Evolutionary conservation across 768 basidiomycete genomes (phyloP).

Genomic region (Crucibulum laeve): DNA sequence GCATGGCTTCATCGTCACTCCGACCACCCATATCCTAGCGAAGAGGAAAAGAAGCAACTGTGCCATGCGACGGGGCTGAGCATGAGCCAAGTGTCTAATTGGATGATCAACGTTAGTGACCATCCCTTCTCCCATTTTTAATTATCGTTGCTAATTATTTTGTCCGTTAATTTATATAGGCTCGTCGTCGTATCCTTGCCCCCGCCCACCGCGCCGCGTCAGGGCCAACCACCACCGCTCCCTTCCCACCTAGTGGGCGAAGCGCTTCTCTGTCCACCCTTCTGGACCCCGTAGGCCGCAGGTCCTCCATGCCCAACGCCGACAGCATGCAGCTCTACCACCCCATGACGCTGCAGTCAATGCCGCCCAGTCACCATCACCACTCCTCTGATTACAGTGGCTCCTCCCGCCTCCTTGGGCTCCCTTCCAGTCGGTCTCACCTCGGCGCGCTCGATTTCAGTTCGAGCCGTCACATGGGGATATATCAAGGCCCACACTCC

Average conservation of each 20-base stretch:
- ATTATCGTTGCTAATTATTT: slow-evolving; percentile 9
- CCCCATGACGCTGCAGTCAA: slow-evolving; percentile 71
- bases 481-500: slow-evolving; percentile 40
- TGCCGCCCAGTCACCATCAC: slow-evolving; percentile 37
- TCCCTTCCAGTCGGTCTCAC: slow-evolving; percentile 31
- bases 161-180: slow-evolving; percentile 36
- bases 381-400: slow-evolving; percentile 36
- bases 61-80: slow-evolving; percentile 82
- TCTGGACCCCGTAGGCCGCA: slow-evolving; percentile 43
- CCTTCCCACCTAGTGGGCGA: slow-evolving; percentile 55
- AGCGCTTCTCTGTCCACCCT: slow-evolving; percentile 36
- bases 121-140: slow-evolving; percentile 5
- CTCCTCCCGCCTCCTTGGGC: slow-evolving; percentile 42
- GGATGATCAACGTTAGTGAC: slow-evolving; percentile 80
- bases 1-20: slow-evolving; percentile 86
- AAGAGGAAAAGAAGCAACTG: slow-evolving; percentile 88
- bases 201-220: slow-evolving; percentile 75
- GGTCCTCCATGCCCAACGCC: slow-evolving; percentile 61
- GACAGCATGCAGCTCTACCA: slow-evolving; percentile 74
- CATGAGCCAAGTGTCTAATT: slow-evolving; percentile 89
- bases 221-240: slow-evolving; percentile 74
- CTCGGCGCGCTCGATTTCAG: slow-evolving; percentile 32
- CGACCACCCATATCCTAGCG: slow-evolving; percentile 85
- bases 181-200: slow-evolving; percentile 77
- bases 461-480: slow-evolving; percentile 29